Evolutionary conservation across 495 filamentous ascomycete genomes (phyloP), one percentile per base, ranked within the genome.

Genomic region (Pseudevernia furfuracea): DNA sequence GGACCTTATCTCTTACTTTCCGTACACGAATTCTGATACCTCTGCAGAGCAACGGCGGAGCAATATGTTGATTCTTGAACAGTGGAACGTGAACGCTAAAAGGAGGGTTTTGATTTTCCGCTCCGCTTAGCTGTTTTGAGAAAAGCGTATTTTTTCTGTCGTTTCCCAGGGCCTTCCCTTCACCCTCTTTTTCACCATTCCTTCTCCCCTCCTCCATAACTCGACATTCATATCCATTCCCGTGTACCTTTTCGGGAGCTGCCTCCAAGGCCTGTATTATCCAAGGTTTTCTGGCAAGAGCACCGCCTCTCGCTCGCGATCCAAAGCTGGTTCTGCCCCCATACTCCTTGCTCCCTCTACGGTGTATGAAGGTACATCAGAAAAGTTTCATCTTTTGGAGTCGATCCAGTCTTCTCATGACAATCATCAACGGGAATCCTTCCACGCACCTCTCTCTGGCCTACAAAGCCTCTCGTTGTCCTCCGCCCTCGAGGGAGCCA

Each of bases 301-400:
- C 38, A 43, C 52, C 52, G 61, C 25, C 52, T 63, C 38, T 55
- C 43, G 61, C 49, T 57, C 43, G 49, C 61, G 38, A 56, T 57
- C 49, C 34, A 28, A 44, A 49, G 39, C 49, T 36, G 25, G 8
- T 25, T 44, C 11, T 17, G 21, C 23, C 43, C 49, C 38, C 21
- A 10, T 39, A 39, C 23, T n/a, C 19, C 12, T 36, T 44, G 37
- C 49, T 30, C 10, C n/a, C n/a, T 43, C 28, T 21, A 63, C 37
- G 39, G 28, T 55, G 25, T 23, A 44, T 32, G 19, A 57, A 34
- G 28, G 21, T 34, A 43, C 36, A 43, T 43, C 38, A 37, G 34
- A 38, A 41, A 12, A 17, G 19, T 10, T 19, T 17, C 10, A 19
- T 19, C 32, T 17, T 37, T 63, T 11, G 10, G 30, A 25, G 23